These are phyloP conservation scores for Kodamaea sp. DNA, from an alignment of 1,139 yeast genomes.

Conservation along the genomic window DNA sequence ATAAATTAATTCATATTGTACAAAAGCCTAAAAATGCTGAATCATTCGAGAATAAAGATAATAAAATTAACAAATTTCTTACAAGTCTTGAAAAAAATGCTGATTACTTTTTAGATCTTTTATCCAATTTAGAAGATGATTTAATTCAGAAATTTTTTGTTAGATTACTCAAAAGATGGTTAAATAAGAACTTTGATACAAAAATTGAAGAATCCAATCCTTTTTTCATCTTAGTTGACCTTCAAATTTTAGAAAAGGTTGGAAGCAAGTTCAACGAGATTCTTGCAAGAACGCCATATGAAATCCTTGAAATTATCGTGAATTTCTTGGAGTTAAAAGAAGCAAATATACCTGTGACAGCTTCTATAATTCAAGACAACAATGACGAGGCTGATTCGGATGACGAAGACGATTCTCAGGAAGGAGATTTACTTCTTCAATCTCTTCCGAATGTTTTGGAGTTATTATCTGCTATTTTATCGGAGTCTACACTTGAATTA, in stretches of 20 bases:
- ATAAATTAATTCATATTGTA: constrained; percentile 53
- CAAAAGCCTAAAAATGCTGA: constrained; percentile 12
- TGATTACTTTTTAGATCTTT: constrained; percentile 41
- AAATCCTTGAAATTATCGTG: constrained; percentile 53
- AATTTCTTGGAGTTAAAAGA: constrained; percentile 36
- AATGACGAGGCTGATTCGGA: constrained; percentile 41
- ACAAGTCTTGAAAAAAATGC: constrained; percentile 51
- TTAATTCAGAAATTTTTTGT: constrained; percentile 50
- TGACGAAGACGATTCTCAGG: constrained; percentile 17
- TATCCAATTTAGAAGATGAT: constrained; percentile 49
- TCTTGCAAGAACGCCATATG: constrained; percentile 59
- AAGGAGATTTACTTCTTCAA: constrained; percentile 15
- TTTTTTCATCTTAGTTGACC: constrained; percentile 53
- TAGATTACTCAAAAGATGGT: constrained; percentile 57
- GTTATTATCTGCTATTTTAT: constrained; percentile 50
- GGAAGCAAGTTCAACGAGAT: constrained; percentile 59
- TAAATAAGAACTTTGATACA: constrained; percentile 20
- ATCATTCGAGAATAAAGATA: constrained; percentile 19
- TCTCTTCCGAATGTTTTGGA: constrained; percentile 43
- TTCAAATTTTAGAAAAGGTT: constrained; percentile 61
- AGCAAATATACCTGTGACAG: constrained; percentile 14
- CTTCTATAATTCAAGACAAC: constrained; percentile 27
- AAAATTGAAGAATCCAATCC: constrained; percentile 43
- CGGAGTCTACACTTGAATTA: constrained; percentile 36
- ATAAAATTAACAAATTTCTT: constrained; percentile 30